Conservation (phyloP, 169 alveolate species). For the Cytauxzoon felis region DNA sequence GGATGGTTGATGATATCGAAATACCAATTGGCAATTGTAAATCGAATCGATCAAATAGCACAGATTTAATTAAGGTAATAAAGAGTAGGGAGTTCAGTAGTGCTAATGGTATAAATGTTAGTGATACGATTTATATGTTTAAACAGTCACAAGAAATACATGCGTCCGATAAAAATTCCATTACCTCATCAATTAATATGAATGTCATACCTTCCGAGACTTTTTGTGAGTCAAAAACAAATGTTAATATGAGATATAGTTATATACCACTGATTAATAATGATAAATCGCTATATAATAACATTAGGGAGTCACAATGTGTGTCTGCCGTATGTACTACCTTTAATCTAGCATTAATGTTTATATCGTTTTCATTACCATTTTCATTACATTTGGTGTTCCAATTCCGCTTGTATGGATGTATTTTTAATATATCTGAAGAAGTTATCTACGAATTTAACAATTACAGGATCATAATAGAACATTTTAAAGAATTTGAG, state of each 20-base stretch:
- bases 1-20: too few species aligned
- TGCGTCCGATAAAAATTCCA: neutral
- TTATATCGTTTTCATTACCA: slow-evolving; percentile 32
- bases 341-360: slow-evolving; percentile 26
- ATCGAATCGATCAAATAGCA: too few species aligned
- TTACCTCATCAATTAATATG: neutral
- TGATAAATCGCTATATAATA: neutral
- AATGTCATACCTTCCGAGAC: neutral
- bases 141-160: neutral
- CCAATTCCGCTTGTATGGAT: slow-evolving; percentile 43
- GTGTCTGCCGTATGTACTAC: slow-evolving; percentile 14
- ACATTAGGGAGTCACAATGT: slow-evolving; percentile 9
- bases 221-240: neutral
- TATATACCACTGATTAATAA: neutral
- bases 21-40: too few species aligned
- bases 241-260: neutral
- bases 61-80: neutral
- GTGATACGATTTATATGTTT: neutral
- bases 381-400: slow-evolving; percentile 40
- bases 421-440: slow-evolving; percentile 1
- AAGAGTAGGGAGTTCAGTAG: neutral
- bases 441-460: neutral
- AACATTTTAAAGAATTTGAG: slow-evolving; percentile 44
- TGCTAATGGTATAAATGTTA: neutral
- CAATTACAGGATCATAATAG: neutral